Percentiles rank a stretch among this genome's conserved stretches.
These are phyloP conservation scores for Limnanthes douglasii DNA, from an alignment of 345 rosid species.

Conservation along the genomic window DNA sequence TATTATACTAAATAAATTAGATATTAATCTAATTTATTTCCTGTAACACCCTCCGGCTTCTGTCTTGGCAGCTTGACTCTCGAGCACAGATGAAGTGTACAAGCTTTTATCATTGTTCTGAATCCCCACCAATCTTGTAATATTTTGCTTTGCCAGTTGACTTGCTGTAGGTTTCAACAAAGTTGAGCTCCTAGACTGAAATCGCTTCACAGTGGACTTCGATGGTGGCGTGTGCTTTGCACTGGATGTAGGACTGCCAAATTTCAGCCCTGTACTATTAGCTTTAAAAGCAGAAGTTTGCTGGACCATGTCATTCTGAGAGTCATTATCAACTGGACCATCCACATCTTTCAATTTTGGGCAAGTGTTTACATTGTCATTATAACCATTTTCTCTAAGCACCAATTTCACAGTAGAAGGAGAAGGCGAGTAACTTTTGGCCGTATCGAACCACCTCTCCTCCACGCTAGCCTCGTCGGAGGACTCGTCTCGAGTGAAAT, in stretches of 20 bases:
- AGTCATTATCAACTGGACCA: constrained; percentile 1
- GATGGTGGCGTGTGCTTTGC: constrained; percentile 15
- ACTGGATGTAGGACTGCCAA: constrained; percentile 9
- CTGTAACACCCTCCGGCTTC: constrained; percentile 91
- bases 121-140: constrained; percentile 29
- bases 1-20: too few species aligned
- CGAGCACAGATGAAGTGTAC: constrained; percentile 40
- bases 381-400: constrained; percentile 10
- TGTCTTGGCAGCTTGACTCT: constrained; percentile 89
- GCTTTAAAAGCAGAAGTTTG: too few species aligned
- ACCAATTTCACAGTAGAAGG: constrained; percentile 18
- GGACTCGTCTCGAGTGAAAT: constrained; percentile 60
- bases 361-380: constrained; percentile 10
- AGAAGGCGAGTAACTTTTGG: constrained; percentile 63
- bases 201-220: constrained; percentile 15
- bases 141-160: constrained; percentile 51
- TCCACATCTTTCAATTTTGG: constrained; percentile 5
- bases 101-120: constrained; percentile 27
- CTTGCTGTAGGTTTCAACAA: constrained; percentile 78
- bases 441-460: constrained; percentile 71
- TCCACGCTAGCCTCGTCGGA: constrained; percentile 42
- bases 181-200: constrained; percentile 46
- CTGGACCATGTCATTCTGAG: too few species aligned
- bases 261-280: constrained; percentile 31
- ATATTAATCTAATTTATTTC: too few species aligned